Percentiles rank a stretch among this genome's conserved stretches.
phyloP scores from a whole-genome alignment of 352 stramenopile species.

The Pythium myriotylum region DNA sequence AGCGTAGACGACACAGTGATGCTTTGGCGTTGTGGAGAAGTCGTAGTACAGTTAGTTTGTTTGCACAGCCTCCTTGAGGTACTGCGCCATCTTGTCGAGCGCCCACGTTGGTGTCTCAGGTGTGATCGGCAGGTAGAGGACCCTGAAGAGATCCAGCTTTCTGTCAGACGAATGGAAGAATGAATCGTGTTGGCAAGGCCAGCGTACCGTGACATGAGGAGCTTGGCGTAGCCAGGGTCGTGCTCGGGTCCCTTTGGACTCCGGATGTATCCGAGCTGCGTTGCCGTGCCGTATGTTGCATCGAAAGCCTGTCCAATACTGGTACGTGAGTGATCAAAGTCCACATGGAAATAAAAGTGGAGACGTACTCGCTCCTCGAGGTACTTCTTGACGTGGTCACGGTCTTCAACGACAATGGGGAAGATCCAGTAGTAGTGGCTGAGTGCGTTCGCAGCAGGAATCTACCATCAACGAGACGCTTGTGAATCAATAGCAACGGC shows the following conservation, averaged over 20 bases:
- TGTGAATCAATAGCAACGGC: not conserved
- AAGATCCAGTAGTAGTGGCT: slow-evolving; percentile 88
- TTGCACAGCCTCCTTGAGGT: slow-evolving; percentile 53
- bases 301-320: slow-evolving; percentile 71
- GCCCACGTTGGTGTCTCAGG: slow-evolving; percentile 78
- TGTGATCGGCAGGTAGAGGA: slow-evolving; percentile 81
- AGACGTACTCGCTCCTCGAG: slow-evolving; percentile 68
- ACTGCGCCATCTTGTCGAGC: slow-evolving; percentile 75
- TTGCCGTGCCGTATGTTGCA: slow-evolving; percentile 69
- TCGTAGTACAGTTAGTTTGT: too few species aligned
- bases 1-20: too few species aligned
- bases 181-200: too few species aligned
- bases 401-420: slow-evolving; percentile 65
- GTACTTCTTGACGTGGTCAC: slow-evolving; percentile 49
- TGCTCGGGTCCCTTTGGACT: slow-evolving; percentile 52
- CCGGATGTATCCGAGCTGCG: slow-evolving; percentile 68
- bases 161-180: not conserved
- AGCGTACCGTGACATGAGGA: slow-evolving; percentile 67
- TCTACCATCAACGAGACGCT: slow-evolving; percentile 27
- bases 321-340: too few species aligned
- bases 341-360: too few species aligned
- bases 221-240: slow-evolving; percentile 66
- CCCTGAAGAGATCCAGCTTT: slow-evolving; percentile 42
- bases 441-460: slow-evolving; percentile 54
- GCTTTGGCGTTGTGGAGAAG: too few species aligned